Evolutionary conservation across 1,139 yeast genomes (phyloP), one percentile per base, ranked within the genome.

Genomic region (Hanseniaspora sp.): DNA sequence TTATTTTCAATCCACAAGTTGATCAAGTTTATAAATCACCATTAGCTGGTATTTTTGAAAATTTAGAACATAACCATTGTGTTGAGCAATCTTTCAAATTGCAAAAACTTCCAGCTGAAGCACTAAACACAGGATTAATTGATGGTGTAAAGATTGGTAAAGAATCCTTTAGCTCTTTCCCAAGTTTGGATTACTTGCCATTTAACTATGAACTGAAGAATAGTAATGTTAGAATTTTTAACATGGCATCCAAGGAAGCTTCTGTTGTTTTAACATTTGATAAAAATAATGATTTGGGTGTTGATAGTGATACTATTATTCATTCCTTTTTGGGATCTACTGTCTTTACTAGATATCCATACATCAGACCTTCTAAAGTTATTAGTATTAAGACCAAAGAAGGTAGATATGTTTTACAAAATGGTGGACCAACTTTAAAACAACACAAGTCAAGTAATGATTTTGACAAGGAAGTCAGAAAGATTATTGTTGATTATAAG

Each of bases 261-360:
- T 85, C 96, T 0, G 76, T 90, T 76, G 76, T 88, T 42, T 72
- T 92, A 59, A 39, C 28, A 13, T 49, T 49, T 43, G 34, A 43
- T 30, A 71, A 76, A 1, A 63, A 90, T 43, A 73, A 75, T 41
- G 79, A 85, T 63, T 67, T 79, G 0, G 77, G 75, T 53, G 75
- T 75, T 46, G 84, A 75, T 56, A 62, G 61, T 13, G 62, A 63
- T 40, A 58, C 68, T 45, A 68, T 74, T 23, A 58, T 72, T 44
- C 74, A 73, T 11, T 74, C 75, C 49, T 77, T 75, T 57, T 63
- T 83, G 55, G 81, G 79, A 55, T 75, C 78, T 57, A 69, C 79
- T 54, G 83, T 85, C 8, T 88, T 82, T 65, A 78, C 86, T 17
- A 80, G 82, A 61, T 92, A 95, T 94, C 99, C 99, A 31, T 87